Evolutionary conservation across 2,329 filamentous ascomycete genomes (phyloP), one percentile per base, ranked within the genome.

Genomic region (Balansia obtecta): DNA sequence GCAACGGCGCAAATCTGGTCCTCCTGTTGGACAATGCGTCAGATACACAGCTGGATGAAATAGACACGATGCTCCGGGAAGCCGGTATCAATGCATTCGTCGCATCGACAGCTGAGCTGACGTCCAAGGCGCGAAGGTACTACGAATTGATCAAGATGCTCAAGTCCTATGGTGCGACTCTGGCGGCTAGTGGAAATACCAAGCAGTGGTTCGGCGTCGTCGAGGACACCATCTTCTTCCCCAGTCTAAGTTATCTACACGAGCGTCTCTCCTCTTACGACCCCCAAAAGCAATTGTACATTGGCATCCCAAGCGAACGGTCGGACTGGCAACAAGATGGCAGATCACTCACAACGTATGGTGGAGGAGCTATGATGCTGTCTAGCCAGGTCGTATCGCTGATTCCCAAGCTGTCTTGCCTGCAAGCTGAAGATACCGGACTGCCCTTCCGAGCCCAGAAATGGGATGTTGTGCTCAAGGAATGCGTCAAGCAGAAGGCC

Each of bases 191-290:
- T 13, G 67, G 65, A 4, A 59, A 64, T 18, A 54, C 57, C 43
- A 72, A 71, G 61, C 62, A 58, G 42, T 73, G 69, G 62, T 67
- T 68, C 38, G 71, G 65, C 1, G 60, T 75, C 1, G 55, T 75
- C 1, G 72, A 75, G 33, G 71, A 74, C 54, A 66, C 69, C 49
- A 61, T 73, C 46, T 75, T 75, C 56, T 65, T 75, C 45, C 71
- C 72, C 0, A 68, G 67, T 38, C 56, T 73, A 33, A 58, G 61
- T 0, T 60, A 64, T 41, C 65, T 75, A 9, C 57, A 71, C 3
- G 56, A 63, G 27, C 64, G 62, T 6, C 63, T 75, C 2, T 60
- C 59, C n/a, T 49, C 57, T 0, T 68, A 68, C 50, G 61, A 67
- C 45, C 52, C 63, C 1, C 55, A 53, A 8, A 53, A 63, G 7